Conservation (phyloP, 495 filamentous ascomycete genomes). For the Aspergillus hancockii region DNA sequence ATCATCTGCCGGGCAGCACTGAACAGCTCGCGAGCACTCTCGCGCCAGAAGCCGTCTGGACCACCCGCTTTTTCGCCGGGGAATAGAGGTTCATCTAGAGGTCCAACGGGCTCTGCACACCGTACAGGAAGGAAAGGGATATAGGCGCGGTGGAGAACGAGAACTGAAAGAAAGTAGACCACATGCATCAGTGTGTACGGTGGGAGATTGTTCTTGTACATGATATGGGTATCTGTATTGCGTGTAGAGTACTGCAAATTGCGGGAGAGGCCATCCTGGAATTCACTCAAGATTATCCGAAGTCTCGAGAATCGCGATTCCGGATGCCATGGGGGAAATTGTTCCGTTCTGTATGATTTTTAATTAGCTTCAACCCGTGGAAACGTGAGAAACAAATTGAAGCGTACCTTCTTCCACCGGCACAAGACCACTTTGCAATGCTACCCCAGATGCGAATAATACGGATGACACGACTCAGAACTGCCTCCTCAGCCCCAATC, state of each 20-base stretch:
- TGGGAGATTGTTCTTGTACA: slow-evolving; percentile 66
- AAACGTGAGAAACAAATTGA: not conserved
- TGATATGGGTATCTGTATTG: slow-evolving; percentile 82
- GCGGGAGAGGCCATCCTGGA: slow-evolving; percentile 66
- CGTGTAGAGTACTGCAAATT: slow-evolving; percentile 69
- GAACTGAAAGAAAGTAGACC: slow-evolving; percentile 71
- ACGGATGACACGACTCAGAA: slow-evolving; percentile 74
- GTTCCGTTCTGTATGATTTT: slow-evolving; percentile 40
- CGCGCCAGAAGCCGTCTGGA: slow-evolving; percentile 68
- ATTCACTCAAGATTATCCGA: slow-evolving; percentile 59
- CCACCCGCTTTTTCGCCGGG: slow-evolving; percentile 50
- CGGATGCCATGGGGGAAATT: slow-evolving; percentile 62
- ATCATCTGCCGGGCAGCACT: slow-evolving; percentile 71
- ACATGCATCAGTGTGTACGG: slow-evolving; percentile 78
- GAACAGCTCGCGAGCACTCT: slow-evolving; percentile 74
- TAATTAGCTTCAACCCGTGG: not conserved
- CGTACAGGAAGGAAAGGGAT: slow-evolving; percentile 79
- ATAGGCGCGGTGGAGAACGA: slow-evolving; percentile 80
- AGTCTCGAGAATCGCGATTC: slow-evolving; percentile 65
- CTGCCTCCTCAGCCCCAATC: slow-evolving; percentile 62
- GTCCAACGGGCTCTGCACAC: slow-evolving; percentile 67
- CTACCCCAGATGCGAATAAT: slow-evolving; percentile 78
- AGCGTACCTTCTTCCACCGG: slow-evolving; percentile 62
- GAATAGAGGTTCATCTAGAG: slow-evolving; percentile 71
- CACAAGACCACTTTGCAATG: slow-evolving; percentile 73